These are phyloP conservation scores for Moesziomyces parantarcticus DNA, from an alignment of 1,284 basidiomycete genomes.

Conservation along the genomic window DNA sequence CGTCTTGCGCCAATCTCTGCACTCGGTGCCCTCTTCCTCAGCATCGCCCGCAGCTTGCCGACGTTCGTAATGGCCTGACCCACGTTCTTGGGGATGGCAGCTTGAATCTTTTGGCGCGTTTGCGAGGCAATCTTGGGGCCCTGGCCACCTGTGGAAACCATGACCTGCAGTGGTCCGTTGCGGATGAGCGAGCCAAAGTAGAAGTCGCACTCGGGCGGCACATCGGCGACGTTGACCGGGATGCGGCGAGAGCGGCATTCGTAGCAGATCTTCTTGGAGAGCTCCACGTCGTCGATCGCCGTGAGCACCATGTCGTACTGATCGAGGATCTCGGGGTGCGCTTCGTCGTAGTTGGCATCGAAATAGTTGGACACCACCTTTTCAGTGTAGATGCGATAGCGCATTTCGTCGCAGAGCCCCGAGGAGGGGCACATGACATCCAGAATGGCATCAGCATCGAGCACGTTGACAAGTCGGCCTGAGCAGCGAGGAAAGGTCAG, in stretches of 20 bases:
- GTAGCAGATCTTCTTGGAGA: constrained; percentile 78
- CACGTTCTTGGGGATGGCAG: constrained; percentile 77
- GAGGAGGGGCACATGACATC: constrained; percentile 63
- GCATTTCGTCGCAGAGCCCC: constrained; percentile 63
- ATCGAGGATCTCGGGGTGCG: constrained; percentile 21
- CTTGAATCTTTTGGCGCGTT: constrained; percentile 79
- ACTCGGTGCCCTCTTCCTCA: constrained; percentile 82
- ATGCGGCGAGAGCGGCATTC: constrained; percentile 78
- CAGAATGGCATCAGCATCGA: constrained; percentile 64
- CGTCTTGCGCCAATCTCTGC: constrained; percentile 77
- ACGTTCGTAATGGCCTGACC: constrained; percentile 85
- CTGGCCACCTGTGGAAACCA: constrained; percentile 95
- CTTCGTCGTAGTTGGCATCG: constrained; percentile 66
- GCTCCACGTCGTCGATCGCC: constrained; percentile 85
- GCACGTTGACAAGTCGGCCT: constrained; percentile 65
- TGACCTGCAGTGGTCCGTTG: constrained; percentile 88
- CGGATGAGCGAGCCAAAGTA: constrained; percentile 96
- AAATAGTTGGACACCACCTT: constrained; percentile 52
- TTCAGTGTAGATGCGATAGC: constrained; percentile 53
- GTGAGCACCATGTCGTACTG: constrained; percentile 86
- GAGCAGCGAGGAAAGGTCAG: not conserved
- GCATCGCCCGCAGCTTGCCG: constrained; percentile 76
- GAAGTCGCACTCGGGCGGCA: constrained; percentile 89
- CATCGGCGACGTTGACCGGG: constrained; percentile 95
- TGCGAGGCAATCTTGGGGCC: constrained; percentile 90